These are phyloP conservation scores for Candida montana DNA, from an alignment of 805 yeast genomes.

Conservation along the genomic window DNA sequence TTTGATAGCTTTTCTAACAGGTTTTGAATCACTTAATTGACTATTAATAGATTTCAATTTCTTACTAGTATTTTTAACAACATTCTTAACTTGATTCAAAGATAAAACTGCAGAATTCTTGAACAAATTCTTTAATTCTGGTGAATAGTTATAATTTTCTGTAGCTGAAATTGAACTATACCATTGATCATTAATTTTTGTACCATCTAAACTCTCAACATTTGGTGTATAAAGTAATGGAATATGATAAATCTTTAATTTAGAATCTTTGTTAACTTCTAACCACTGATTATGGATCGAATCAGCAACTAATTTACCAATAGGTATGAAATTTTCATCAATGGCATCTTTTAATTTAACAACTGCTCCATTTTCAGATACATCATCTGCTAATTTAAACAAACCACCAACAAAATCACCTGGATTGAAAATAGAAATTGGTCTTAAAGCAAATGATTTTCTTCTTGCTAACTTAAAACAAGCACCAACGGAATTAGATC, in stretches of 20 bases:
- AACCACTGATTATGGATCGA: constrained; percentile 13
- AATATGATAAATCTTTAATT: constrained; percentile 10
- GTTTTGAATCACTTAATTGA: constrained; percentile 3
- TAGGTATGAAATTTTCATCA: constrained; percentile 10
- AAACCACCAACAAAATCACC: constrained; percentile 47
- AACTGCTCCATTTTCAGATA: constrained; percentile 5
- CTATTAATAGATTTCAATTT: constrained; percentile 6
- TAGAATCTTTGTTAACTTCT: constrained; percentile 9
- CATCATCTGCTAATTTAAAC: constrained; percentile 32
- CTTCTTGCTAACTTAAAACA: constrained; percentile 48
- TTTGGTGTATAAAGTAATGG: constrained; percentile 16
- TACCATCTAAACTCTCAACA: neutral
- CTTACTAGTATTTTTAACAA: constrained; percentile 9
- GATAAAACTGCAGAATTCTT: constrained; percentile 2
- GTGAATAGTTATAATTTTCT: constrained; percentile 10
- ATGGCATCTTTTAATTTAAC: constrained; percentile 3
- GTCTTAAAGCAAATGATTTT: constrained; percentile 36
- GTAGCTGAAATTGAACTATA: constrained; percentile 11
- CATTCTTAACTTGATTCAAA: constrained; percentile 5
- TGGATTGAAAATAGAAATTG: constrained; percentile 38
- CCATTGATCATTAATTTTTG: constrained; percentile 6
- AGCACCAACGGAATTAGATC: neutral
- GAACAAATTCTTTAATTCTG: constrained; percentile 7
- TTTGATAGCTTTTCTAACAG: constrained; percentile 9
- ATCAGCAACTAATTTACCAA: constrained; percentile 12